phyloP scores from a whole-genome alignment of 2,329 filamentous ascomycete species.

The Pleoardoris graminearum region DNA sequence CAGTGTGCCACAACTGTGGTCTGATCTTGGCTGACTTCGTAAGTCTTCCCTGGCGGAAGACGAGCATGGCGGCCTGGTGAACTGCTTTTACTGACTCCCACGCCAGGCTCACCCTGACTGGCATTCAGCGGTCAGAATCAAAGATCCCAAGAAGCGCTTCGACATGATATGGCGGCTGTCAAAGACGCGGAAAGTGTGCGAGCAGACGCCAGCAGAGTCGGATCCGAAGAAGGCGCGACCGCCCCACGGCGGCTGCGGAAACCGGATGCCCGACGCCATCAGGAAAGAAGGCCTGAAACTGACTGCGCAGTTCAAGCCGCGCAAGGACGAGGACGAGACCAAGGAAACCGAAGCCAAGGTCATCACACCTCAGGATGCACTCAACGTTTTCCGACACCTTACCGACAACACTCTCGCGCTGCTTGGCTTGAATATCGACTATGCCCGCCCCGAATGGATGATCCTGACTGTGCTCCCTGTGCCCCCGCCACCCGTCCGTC shows the following conservation, averaged over 20 bases:
- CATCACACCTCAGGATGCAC: slow-evolving; percentile 81
- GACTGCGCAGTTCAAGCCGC: slow-evolving; percentile 71
- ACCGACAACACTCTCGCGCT: slow-evolving; percentile 77
- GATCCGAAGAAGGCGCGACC: slow-evolving; percentile 55
- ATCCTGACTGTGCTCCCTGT: slow-evolving; percentile 92
- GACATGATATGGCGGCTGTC: slow-evolving; percentile 89
- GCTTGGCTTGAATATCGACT: slow-evolving; percentile 91
- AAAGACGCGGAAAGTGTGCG: slow-evolving; percentile 84
- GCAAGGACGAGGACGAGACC: slow-evolving; percentile 73
- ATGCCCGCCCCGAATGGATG: slow-evolving; percentile 98
- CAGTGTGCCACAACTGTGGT: slow-evolving; percentile 98
- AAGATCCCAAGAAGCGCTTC: slow-evolving; percentile 94
- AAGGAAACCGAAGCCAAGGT: slow-evolving; percentile 70
- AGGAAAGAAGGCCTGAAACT: slow-evolving; percentile 85
- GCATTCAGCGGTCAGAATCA: slow-evolving; percentile 75
- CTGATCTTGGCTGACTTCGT: slow-evolving; percentile 97
- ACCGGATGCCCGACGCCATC: slow-evolving; percentile 77
- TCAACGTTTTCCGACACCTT: slow-evolving; percentile 86
- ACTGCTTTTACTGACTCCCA: slow-evolving; percentile 61
- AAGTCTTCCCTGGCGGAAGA: slow-evolving; percentile 70
- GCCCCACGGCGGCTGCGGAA: slow-evolving; percentile 88
- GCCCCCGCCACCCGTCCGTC: slow-evolving; percentile 90
- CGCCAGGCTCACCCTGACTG: slow-evolving; percentile 75
- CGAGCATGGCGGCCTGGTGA: slow-evolving; percentile 53
- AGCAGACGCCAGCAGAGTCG: slow-evolving; percentile 72